These are phyloP conservation scores for Arabis hirsuta DNA, from an alignment of 345 rosid species.

Conservation along the genomic window DNA sequence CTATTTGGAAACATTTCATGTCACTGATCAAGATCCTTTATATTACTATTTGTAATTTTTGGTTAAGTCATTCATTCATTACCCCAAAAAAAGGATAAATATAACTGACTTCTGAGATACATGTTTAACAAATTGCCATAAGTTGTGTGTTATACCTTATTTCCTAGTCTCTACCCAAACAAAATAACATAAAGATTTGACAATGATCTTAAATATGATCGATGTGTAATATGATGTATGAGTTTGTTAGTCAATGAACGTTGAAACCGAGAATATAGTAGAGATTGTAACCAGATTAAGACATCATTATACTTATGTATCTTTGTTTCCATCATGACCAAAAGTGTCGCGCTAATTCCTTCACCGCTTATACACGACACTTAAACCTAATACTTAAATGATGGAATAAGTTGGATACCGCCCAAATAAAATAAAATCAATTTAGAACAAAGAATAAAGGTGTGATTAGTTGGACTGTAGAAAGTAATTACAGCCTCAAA, in stretches of 20 bases:
- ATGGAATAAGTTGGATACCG: not conserved
- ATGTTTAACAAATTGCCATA: slow-evolving; percentile 6
- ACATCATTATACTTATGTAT: not conserved
- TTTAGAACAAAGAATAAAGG: not conserved
- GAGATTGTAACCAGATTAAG: not conserved
- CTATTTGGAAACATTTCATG: slow-evolving; percentile 20
- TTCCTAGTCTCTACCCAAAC: not conserved
- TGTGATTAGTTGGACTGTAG: no score
- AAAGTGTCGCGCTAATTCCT: slow-evolving; percentile 14
- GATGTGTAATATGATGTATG: not conserved
- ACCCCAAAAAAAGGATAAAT: not conserved
- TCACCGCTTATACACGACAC: slow-evolving; percentile 19
- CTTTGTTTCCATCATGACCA: slow-evolving; percentile 2
- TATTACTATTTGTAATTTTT: not conserved
- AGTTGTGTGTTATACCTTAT: not conserved
- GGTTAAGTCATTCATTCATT: not conserved
- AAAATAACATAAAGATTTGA: no score
- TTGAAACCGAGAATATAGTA: not conserved
- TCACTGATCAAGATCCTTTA: slow-evolving; percentile 3
- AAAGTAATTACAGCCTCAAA: no score
- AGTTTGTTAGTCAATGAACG: not conserved
- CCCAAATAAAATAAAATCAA: not conserved
- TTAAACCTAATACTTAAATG: slow-evolving; percentile 20
- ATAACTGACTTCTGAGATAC: not conserved
- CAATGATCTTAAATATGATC: not conserved